A percentile compares a stretch with the other conserved stretches of the same genome.
Evolutionary conservation across 2,329 filamentous ascomycete species (phyloP).

Genomic region (Aspergillus fumigatus): DNA sequence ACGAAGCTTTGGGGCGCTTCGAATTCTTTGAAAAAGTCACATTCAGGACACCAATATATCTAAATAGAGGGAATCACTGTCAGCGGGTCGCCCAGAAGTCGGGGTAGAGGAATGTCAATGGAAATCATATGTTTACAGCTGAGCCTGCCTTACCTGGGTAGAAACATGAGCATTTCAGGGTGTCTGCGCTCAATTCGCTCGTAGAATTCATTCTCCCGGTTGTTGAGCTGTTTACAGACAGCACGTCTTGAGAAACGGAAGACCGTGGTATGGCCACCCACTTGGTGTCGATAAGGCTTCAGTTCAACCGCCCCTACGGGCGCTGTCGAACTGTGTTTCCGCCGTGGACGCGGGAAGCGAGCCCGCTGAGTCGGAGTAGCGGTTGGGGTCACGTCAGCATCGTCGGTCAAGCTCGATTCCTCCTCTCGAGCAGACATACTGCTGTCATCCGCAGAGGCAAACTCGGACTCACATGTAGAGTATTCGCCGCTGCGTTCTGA

Average conservation of each 20-base stretch:
- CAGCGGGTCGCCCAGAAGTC: not conserved
- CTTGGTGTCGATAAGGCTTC: slow-evolving; percentile 95
- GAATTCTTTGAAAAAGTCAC: slow-evolving; percentile 86
- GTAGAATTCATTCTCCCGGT: slow-evolving; percentile 97
- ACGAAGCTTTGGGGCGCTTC: slow-evolving; percentile 52
- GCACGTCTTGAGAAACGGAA: slow-evolving; percentile 94
- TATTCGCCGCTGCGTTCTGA: slow-evolving; percentile 34
- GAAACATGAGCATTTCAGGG: slow-evolving; percentile 80
- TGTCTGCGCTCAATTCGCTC: slow-evolving; percentile 91
- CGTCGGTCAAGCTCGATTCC: slow-evolving; percentile 52
- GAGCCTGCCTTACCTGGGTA: slow-evolving; percentile 61
- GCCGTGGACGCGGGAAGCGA: slow-evolving; percentile 23
- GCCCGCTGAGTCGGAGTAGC: slow-evolving; percentile 38
- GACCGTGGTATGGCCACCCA: slow-evolving; percentile 91
- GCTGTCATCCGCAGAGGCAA: slow-evolving; percentile 40
- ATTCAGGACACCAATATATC: slow-evolving; percentile 95
- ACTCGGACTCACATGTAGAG: slow-evolving; percentile 44
- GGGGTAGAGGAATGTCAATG: not conserved
- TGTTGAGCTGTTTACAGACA: slow-evolving; percentile 97
- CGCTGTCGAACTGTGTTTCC: slow-evolving; percentile 25
- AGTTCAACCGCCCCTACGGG: slow-evolving; percentile 89
- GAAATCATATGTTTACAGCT: slow-evolving; percentile 41
- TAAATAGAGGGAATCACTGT: slow-evolving; percentile 35
- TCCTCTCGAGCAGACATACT: slow-evolving; percentile 43
- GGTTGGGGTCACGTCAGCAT: slow-evolving; percentile 47